Base-by-base conservation (phyloP, 1,139 yeast genomes). In the Taphrina sp. region DNA sequence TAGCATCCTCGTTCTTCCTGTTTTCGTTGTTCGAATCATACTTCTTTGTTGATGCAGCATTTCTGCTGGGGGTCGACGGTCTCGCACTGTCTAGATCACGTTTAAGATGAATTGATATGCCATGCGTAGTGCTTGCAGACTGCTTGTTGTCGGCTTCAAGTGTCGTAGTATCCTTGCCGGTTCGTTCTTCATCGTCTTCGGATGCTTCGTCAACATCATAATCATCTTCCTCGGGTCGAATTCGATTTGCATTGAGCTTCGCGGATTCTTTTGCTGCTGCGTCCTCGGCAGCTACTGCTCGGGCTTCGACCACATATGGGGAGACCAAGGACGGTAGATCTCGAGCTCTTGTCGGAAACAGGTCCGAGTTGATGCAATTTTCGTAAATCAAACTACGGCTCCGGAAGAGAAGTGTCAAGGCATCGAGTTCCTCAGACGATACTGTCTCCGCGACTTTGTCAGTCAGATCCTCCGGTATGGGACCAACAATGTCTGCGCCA, bases 181-280 rank as follows among this genome's bases (percentile, higher is more conserved):
- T 28, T 64, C 65, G 42, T 67, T 67, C 35, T 51, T 37, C 5
- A 58, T 57, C n/a, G 38, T 45, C 26, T 35, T 20, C 5, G 59
- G 61, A 1, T 61, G 58, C 5, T 64, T 67, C 66, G 28, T 65
- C 68, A 29, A 66, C 70, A 24, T 64, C 65, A 23, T 64, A 61
- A 45, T 64, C 63, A 37, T 63, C 64, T 16, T 61, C 60, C 19
- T 37, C 47, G 34, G 23, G 45, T 36, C 58, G 35, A 38, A 57
- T n/a, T 51, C 38, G 12, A 39, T 45, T 59, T 23, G 53, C 20
- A 46, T 62, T 14, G 46, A 55, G 52, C n/a, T n/a, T n/a, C n/a
- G 52, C 42, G 7, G 53, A 47, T 29, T 24, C 12, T 16, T 19
- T 19, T 16, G 39, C 41, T 8, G 23, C 49, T n/a, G 20, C 29